A percentile compares a stretch with the other conserved stretches of the same genome.
phyloP scores from a whole-genome alignment of 2,329 filamentous ascomycete genomes.

The Penicillium sp. region DNA sequence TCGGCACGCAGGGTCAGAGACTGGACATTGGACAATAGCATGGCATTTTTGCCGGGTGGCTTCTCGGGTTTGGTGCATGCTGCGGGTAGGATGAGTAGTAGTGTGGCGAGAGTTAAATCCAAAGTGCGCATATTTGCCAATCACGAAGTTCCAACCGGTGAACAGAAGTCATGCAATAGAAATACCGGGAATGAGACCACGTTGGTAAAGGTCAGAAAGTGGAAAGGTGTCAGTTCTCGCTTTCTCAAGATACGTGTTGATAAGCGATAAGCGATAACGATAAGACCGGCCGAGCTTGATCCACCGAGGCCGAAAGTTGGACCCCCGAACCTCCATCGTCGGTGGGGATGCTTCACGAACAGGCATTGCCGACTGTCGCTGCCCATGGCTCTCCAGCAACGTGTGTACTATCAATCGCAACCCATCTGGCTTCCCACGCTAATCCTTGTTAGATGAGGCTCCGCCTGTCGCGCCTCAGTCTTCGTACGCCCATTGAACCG shows the following conservation, averaged over 20 bases:
- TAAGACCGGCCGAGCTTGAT: conserved; percentile 15
- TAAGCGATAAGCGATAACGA: conserved; percentile 14
- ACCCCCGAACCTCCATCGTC: conserved; percentile 7
- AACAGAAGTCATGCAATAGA: neutral
- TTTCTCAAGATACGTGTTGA: conserved; percentile 5
- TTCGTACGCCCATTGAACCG: conserved; percentile 33
- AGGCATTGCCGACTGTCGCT: conserved; percentile 20
- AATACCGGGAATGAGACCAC: neutral
- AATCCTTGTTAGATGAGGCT: conserved; percentile 26
- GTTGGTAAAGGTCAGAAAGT: neutral
- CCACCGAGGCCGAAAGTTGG: conserved; percentile 13
- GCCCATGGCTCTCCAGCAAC: conserved; percentile 32
- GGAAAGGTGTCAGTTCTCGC: conserved; percentile 1
- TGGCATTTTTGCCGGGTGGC: conserved; percentile 43
- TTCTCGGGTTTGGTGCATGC: conserved; percentile 24
- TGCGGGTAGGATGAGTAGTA: conserved; percentile 18
- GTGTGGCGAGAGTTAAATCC: conserved; percentile 13
- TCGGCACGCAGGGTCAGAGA: conserved; percentile 68
- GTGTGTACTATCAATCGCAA: conserved; percentile 14
- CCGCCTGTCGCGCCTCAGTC: conserved; percentile 34
- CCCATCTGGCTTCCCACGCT: conserved; percentile 6
- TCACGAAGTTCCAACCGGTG: no score
- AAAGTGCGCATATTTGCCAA: conserved; percentile 18
- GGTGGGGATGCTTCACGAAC: conserved; percentile 22
- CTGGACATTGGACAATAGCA: conserved; percentile 62